Evolutionary conservation across 2,329 filamentous ascomycete species (phyloP).

Genomic region (Penicillium sp.): DNA sequence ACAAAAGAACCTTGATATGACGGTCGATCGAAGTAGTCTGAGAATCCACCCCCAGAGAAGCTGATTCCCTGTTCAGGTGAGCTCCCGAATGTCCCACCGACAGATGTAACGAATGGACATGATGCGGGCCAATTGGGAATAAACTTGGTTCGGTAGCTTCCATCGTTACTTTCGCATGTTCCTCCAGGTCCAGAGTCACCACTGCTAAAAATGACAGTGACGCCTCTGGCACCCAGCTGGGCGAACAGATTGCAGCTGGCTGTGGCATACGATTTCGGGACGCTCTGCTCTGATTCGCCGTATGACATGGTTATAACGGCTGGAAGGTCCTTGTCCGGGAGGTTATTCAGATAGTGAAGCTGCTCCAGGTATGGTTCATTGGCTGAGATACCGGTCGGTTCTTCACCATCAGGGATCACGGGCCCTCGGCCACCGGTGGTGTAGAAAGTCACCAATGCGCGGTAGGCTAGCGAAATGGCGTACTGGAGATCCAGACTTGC

Average conservation of each 20-base stretch:
- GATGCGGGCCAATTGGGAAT: constrained; percentile 56
- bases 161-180: constrained; percentile 57
- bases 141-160: constrained; percentile 53
- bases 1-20: constrained; percentile 50
- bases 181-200: constrained; percentile 64
- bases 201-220: constrained; percentile 64
- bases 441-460: constrained; percentile 58
- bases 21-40: constrained; percentile 50
- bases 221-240: constrained; percentile 65
- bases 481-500: constrained; percentile 67
- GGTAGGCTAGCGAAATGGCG: constrained; percentile 56
- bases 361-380: constrained; percentile 70
- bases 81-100: constrained; percentile 58
- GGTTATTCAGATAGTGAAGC: constrained; percentile 59
- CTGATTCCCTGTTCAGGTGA: constrained; percentile 55
- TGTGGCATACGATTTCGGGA: constrained; percentile 61
- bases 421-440: constrained; percentile 59
- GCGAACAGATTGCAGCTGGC: constrained; percentile 63
- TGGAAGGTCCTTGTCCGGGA: constrained; percentile 58
- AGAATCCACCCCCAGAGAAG: constrained; percentile 55
- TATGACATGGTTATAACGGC: constrained; percentile 69
- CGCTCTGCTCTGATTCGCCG: constrained; percentile 64
- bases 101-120: constrained; percentile 64
- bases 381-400: constrained; percentile 45
- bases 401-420: constrained; percentile 50